Base-by-base conservation (phyloP, 441 rosid species). In the Eruca vesicaria region DNA sequence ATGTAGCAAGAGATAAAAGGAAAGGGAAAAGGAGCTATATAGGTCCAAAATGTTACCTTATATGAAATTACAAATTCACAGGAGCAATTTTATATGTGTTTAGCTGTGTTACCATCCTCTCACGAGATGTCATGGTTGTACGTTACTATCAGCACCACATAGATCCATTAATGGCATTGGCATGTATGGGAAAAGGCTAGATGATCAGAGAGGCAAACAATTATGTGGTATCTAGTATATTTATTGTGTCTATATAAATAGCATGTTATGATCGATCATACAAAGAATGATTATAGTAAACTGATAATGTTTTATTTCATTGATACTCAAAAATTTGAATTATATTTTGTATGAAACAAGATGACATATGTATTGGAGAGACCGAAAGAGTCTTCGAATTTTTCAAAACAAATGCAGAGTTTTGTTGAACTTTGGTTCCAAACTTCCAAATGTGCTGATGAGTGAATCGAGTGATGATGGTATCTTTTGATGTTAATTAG, bases 161-260 rank as follows among this genome's bases (percentile, higher is more conserved):
- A 53, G 78, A 74, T 73, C 78, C 74, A 68, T 73, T 68, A 76
- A 66, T 80, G 45, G 77, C 77, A 68, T 66, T 80, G 45, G 77
- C 77, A 68, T 66, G 67, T 80, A 68, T 57, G 52, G 59, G 59
- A 62, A 71, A 56, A 56, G 26, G 68, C 53, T 41, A 61, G 15
- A 55, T 63, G 21, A 32, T 64, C 41, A 56, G 36, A 48, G 41
- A 52, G 23, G 62, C 7, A 72, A 28, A 76, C 59, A 31, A 56
- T 59, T 63, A 68, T 36, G 62, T 43, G 67, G 14, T 57, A 72
- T 78, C 77, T 61, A 61, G 61, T 72, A 6, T 72, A 78, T 72
- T 52, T 66, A 67, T 78, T 77, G 66, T 73, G 31, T 52, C 67
- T 28, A 38, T 62, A 32, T 69, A 45, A 1, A 20, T 70, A 33